Evolutionary conservation across 768 basidiomycete species (phyloP), one percentile per base, ranked within the genome.

Genomic region (Xerocomellus amylosporus): DNA sequence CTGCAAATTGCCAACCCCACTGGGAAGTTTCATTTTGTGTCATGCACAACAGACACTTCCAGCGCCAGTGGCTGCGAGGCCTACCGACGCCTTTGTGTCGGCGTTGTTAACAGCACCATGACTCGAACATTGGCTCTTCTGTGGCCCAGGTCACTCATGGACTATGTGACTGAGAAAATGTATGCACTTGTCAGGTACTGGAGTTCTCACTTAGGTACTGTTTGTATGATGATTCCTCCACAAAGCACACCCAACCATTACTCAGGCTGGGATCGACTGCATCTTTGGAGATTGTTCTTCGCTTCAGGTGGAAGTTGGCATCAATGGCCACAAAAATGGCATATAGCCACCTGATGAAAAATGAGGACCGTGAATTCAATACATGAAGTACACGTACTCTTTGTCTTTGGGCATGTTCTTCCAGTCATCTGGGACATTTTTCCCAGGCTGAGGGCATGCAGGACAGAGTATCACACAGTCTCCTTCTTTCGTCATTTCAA

Each of bases 81-180:
- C 44, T 2, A 8, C 1, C 1, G 22, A 13, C 0, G 20, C 5
- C 38, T 51, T 53, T 3, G 38, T 22, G 3, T 55, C 54, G 2
- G 54, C 46, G 40, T 5, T 15, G 30, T 56, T 58, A 0, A 61
- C 61, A 0, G 55, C 57, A 24, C 26, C 47, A 15, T 63, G 58
- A 4, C 54, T 55, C 0, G 58, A 45, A 24, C 65, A 63, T 0
- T 31, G 54, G n/a, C 65, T 65, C 44, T 50, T 54, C 61, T 64
- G 39, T 70, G 30, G 9, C 1, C 30, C 10, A 10, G 30, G 30
- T 31, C 3, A 31, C 10, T 8, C 30, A 30, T 30, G 30, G 30
- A 30, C 30, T 36, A 36, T 2, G 34, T 14, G 12, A 36, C 34
- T 15, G 15, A 36, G 4, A 36, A 13, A 36, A 15, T 13, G 5